Percentiles rank a stretch among this genome's conserved stretches.
These are phyloP conservation scores for Neonectria faginata DNA, from an alignment of 2,329 filamentous ascomycete genomes.

Conservation along the genomic window DNA sequence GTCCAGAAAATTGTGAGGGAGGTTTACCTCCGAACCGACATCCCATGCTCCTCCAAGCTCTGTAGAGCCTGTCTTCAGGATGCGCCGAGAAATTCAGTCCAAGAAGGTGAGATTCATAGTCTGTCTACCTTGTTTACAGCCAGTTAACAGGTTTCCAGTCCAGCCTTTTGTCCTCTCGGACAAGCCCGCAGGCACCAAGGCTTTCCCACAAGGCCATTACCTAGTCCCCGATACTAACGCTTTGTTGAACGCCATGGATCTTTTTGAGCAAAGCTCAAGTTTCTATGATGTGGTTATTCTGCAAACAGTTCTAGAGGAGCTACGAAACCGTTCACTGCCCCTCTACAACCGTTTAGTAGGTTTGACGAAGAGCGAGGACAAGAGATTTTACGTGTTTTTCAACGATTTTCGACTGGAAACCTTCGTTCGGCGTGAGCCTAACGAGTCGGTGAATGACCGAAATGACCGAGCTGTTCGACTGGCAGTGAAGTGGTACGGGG, in stretches of 20 bases:
- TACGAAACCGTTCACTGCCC: conserved; percentile 91
- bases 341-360: conserved; percentile 94
- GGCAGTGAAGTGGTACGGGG: conserved; percentile 89
- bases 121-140: neutral
- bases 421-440: conserved; percentile 77
- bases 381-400: conserved; percentile 98
- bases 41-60: conserved; percentile 93
- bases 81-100: conserved; percentile 83
- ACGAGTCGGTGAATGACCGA: conserved; percentile 94
- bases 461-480: conserved; percentile 92
- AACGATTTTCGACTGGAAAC: conserved; percentile 98
- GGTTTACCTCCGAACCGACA: conserved; percentile 94
- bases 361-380: conserved; percentile 94
- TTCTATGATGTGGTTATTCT: conserved; percentile 98
- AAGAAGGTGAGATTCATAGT: conserved; percentile 69
- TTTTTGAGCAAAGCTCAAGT: conserved; percentile 90
- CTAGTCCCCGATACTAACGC: conserved; percentile 96
- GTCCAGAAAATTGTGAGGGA: conserved; percentile 99
- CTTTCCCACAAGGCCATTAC: conserved; percentile 90
- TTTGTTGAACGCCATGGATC: conserved; percentile 93
- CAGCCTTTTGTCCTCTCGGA: conserved; percentile 89
- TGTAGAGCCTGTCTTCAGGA: conserved; percentile 80
- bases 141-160: conserved; percentile 60
- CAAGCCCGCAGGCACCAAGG: conserved; percentile 84
- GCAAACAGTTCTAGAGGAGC: conserved; percentile 95